Evolutionary conservation across 257 asterid genomes (phyloP).

Genomic region (Primulina huaijiensis): DNA sequence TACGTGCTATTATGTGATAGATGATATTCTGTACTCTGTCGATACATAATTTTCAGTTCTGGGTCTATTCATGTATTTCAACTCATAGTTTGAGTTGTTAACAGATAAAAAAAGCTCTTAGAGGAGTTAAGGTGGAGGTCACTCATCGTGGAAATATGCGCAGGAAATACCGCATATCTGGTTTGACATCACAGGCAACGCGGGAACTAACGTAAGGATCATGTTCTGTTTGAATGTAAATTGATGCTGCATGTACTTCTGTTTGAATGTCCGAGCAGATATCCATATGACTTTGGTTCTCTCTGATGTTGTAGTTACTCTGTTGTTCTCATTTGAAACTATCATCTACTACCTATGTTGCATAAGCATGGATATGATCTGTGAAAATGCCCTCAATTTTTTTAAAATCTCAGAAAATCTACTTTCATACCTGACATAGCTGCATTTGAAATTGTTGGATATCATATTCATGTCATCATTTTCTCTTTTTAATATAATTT

Average conservation of each 20-base stretch:
- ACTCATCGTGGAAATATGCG: conserved; percentile 98
- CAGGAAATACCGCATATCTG: conserved; percentile 84
- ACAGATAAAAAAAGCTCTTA: conserved; percentile 88
- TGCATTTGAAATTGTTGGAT: not conserved
- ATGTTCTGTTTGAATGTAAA: not conserved
- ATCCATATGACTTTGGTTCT: not conserved
- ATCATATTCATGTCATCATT: not conserved
- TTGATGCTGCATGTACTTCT: not conserved
- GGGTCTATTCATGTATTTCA: not conserved
- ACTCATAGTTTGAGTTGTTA: conserved; percentile 6
- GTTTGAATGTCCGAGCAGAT: not conserved
- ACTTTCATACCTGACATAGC: too few species aligned
- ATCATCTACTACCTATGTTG: not conserved
- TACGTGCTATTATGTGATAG: conserved; percentile 1
- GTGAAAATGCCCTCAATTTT: not conserved
- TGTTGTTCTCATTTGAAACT: not conserved
- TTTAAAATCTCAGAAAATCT: not conserved
- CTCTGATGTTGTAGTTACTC: not conserved
- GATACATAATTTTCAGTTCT: not conserved
- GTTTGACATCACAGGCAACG: conserved; percentile 89
- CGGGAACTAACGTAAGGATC: conserved; percentile 77
- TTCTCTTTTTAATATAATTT: not conserved
- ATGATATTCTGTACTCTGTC: not conserved
- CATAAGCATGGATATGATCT: not conserved
- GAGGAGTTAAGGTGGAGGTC: conserved; percentile 97